Base-by-base conservation (phyloP, 202 grass and related monocot genomes). In the Hordeum pubiflorum region DNA sequence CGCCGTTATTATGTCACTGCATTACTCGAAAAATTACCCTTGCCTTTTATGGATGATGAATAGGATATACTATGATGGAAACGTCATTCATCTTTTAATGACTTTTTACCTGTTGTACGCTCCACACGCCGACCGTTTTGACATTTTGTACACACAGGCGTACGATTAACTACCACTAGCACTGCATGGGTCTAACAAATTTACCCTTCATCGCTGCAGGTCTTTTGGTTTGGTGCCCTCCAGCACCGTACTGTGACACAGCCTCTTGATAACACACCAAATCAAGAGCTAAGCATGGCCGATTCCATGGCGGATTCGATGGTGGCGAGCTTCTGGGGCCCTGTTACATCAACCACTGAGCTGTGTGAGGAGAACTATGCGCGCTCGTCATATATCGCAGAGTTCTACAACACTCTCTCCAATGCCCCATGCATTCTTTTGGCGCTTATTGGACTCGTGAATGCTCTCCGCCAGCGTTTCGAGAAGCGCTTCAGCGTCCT, bases 401-500 rank as follows among this genome's bases (percentile, higher is more conserved):
- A 97, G 79, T 97, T 97, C 86, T 97, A 81, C 88, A 97, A 97
- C 52, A 97, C 93, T 29, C 58, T 97, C 4, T 97, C 90, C 26
- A 93, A 97, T 91, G 84, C 80, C 21, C 90, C 93, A 0, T 93
- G 90, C 48, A 70, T 97, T 72, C 83, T 97, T 65, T 76, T 93
- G 75, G 93, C 93, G 0, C 72, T 97, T 71, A 77, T 97, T 85
- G 93, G 93, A n/a, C 70, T 97, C 3, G 72, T 91, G 50, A 97
- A 86, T 78, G 88, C 88, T 73, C 84, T 93, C 73, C 81, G 86
- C 60, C 90, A 97, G 72, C 78, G 86, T 48, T 97, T 97, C 31
- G 93, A 97, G 90, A 97, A 97, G 72, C 86, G 93, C 7, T 97
- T 97, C 76, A 97, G 88, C 73, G 88, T 92, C 11, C 83, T 97